Conservation (phyloP, 2,329 filamentous ascomycete genomes). For the Pseudocercospora musae region DNA sequence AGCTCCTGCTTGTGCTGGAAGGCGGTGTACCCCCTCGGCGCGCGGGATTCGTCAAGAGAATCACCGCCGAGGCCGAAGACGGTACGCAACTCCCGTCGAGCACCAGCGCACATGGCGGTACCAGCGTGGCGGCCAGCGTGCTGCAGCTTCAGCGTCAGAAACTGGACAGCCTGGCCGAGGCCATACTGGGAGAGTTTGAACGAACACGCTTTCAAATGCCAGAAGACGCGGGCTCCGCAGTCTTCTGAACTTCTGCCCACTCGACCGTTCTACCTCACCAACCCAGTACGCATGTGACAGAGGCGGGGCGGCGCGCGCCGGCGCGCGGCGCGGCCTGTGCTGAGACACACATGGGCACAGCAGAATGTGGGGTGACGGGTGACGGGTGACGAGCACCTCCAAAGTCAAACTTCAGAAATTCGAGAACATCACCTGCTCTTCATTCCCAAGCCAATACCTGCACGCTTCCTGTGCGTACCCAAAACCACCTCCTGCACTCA, state of each 20-base stretch:
- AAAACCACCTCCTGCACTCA: neutral
- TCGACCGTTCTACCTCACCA: too few species aligned
- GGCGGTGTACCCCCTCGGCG: constrained; percentile 45
- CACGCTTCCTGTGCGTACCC: neutral
- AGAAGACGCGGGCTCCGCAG: constrained; percentile 35
- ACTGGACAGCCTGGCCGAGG: constrained; percentile 45
- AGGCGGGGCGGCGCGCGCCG: too few species aligned
- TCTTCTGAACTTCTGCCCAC: constrained; percentile 35
- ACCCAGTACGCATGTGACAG: too few species aligned
- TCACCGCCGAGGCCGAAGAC: constrained; percentile 43
- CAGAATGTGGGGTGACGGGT: neutral
- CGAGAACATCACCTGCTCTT: neutral
- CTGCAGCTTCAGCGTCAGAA: constrained; percentile 50
- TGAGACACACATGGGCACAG: neutral
- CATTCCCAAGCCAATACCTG: neutral
- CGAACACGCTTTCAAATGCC: constrained; percentile 49
- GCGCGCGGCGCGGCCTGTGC: neutral
- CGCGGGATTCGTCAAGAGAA: constrained; percentile 38
- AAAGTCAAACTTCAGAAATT: neutral
- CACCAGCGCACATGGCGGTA: constrained; percentile 20
- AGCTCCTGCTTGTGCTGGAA: constrained; percentile 47
- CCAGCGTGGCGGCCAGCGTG: constrained; percentile 34
- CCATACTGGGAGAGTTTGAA: constrained; percentile 44
- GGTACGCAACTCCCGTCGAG: constrained; percentile 33
- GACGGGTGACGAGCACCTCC: neutral